phyloP scores from a whole-genome alignment of 148 eudicot species.

The Beta vulgaris region DNA sequence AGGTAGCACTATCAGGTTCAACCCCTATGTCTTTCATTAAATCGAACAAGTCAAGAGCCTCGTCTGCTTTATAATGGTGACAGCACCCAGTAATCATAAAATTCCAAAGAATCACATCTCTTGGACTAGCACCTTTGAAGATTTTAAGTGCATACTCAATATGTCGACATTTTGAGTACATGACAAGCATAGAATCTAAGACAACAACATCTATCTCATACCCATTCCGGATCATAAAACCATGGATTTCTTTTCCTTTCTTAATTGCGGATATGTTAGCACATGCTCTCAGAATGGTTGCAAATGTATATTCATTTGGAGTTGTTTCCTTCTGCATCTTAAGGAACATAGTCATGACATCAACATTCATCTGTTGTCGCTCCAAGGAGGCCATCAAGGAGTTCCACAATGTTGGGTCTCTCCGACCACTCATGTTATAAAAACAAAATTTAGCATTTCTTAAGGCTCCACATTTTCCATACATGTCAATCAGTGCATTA shows the following conservation, averaged over 20 bases:
- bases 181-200: constrained; percentile 58
- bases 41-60: constrained; percentile 46
- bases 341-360: constrained; percentile 45
- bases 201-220: constrained; percentile 53
- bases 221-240: constrained; percentile 58
- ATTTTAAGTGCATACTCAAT: constrained; percentile 53
- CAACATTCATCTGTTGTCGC: constrained; percentile 50
- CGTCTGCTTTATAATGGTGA: constrained; percentile 41
- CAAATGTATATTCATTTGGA: constrained; percentile 55
- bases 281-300: constrained; percentile 61
- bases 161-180: constrained; percentile 73
- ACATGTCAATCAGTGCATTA: constrained; percentile 78
- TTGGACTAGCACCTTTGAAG: constrained; percentile 35
- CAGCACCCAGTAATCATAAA: constrained; percentile 65
- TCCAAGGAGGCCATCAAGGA: constrained; percentile 51
- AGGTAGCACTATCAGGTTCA: constrained; percentile 59
- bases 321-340: constrained; percentile 58
- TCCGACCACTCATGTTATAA: constrained; percentile 43
- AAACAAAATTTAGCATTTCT: constrained; percentile 56
- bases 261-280: constrained; percentile 60
- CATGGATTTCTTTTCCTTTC: constrained; percentile 65
- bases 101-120: constrained; percentile 63
- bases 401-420: constrained; percentile 67
- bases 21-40: constrained; percentile 49
- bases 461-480: constrained; percentile 69